Conservation (phyloP, 352 stramenopile species). For the Elongisporangium anandrum region DNA sequence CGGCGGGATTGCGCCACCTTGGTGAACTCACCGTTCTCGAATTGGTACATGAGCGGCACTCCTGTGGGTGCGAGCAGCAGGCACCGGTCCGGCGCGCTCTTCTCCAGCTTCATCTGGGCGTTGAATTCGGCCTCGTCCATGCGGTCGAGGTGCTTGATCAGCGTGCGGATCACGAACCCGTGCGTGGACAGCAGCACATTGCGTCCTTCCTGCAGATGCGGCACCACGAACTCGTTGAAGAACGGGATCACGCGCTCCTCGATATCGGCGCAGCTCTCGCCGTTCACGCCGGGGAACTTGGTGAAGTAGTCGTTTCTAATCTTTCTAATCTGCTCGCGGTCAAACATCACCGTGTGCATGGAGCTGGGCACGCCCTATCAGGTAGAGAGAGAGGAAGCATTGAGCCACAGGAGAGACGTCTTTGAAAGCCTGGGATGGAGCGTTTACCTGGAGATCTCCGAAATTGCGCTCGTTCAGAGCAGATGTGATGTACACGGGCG, state of each 20-base stretch:
- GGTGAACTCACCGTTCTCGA: constrained; percentile 58
- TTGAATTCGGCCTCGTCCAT: constrained; percentile 76
- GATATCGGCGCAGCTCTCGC: constrained; percentile 80
- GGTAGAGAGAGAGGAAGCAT: neutral
- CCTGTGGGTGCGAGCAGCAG: constrained; percentile 69
- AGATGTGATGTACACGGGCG: constrained; percentile 74
- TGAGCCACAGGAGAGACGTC: no score
- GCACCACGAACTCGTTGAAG: constrained; percentile 72
- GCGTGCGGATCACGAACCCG: constrained; percentile 80
- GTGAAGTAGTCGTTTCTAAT: constrained; percentile 80
- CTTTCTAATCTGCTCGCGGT: constrained; percentile 68
- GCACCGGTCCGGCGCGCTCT: constrained; percentile 68
- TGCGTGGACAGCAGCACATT: constrained; percentile 81
- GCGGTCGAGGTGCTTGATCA: constrained; percentile 80
- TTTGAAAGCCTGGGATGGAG: no score
- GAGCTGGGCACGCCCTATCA: constrained; percentile 63
- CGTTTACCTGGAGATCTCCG: constrained; percentile 70
- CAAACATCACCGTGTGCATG: constrained; percentile 67
- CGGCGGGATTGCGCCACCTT: constrained; percentile 71
- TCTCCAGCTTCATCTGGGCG: constrained; percentile 83
- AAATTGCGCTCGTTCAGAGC: constrained; percentile 84
- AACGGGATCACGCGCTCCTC: constrained; percentile 73
- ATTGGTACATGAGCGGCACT: constrained; percentile 83
- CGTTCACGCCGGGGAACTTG: constrained; percentile 74
- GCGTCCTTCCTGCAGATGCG: constrained; percentile 60